phyloP scores from a whole-genome alignment of 2,329 filamentous ascomycete genomes.

The Mariannaea elegans region DNA sequence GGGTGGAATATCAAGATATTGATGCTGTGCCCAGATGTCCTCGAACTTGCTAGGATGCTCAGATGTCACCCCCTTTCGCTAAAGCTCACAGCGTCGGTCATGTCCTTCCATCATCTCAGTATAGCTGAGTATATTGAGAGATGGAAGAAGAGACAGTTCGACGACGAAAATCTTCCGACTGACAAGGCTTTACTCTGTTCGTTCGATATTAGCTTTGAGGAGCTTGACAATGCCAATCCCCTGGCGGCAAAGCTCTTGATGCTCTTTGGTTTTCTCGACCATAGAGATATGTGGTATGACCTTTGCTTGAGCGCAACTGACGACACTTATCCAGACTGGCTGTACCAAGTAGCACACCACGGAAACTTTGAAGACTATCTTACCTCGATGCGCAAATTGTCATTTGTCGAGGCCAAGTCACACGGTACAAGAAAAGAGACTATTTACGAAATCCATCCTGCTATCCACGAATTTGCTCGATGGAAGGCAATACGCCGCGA shows the following conservation, averaged over 20 bases:
- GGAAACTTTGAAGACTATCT: neutral
- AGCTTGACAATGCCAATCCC: neutral
- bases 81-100: neutral
- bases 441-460: constrained; percentile 9
- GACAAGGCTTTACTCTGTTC: neutral
- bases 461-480: constrained; percentile 2
- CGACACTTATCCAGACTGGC: neutral
- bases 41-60: neutral
- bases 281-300: constrained; percentile 8
- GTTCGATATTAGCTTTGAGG: constrained; percentile 1
- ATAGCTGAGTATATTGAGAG: neutral
- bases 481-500: neutral
- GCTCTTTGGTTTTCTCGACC: constrained; percentile 8
- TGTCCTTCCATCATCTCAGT: neutral
- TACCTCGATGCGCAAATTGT: neutral
- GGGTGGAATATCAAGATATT: too few species aligned
- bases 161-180: neutral
- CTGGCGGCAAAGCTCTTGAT: neutral
- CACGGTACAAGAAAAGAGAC: neutral
- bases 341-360: neutral
- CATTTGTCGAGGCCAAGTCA: neutral
- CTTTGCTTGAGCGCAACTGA: neutral
- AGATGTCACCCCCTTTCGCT: constrained; percentile 2
- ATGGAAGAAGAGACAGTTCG: neutral
- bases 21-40: too few species aligned